A percentile compares a stretch with the other conserved stretches of the same genome.
Conservation (phyloP, 2,329 filamentous ascomycete species). For the Mariannaea sp. region DNA sequence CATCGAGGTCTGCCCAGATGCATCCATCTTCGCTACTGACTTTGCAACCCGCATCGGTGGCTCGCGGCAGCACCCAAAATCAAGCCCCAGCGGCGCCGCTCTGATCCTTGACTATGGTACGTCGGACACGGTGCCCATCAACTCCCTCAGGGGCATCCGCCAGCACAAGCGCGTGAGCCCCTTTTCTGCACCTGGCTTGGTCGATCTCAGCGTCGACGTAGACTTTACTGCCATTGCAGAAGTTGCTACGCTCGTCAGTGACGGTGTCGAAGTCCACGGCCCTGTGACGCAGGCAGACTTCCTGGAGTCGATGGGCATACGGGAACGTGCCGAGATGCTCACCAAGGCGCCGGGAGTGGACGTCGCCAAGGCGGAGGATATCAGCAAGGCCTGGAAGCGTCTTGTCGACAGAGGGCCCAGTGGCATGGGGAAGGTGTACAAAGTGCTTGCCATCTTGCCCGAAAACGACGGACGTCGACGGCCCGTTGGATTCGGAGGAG, state of each 20-base stretch:
- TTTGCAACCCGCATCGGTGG: conserved; percentile 87
- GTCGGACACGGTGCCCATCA: conserved; percentile 74
- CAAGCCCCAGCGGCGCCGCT: conserved; percentile 76
- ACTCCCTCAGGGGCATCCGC: conserved; percentile 88
- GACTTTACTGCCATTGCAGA: conserved; percentile 90
- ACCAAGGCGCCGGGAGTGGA: conserved; percentile 50
- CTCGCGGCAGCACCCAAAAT: conserved; percentile 57
- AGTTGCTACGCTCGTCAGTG: conserved; percentile 73
- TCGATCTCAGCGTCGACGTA: conserved; percentile 90
- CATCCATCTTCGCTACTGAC: conserved; percentile 76
- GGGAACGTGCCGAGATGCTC: conserved; percentile 73
- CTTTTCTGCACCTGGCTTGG: conserved; percentile 77
- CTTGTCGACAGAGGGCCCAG: conserved; percentile 80
- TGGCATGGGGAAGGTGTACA: conserved; percentile 95
- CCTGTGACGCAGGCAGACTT: conserved; percentile 86
- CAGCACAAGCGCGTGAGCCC: conserved; percentile 77
- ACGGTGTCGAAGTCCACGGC: conserved; percentile 87
- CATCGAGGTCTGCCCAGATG: conserved; percentile 90
- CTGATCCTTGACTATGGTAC: conserved; percentile 97
- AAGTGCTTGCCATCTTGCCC: conserved; percentile 87
- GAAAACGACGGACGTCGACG: conserved; percentile 73
- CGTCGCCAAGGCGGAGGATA: conserved; percentile 58
- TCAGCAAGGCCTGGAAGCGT: conserved; percentile 78
- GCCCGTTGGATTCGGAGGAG: conserved; percentile 91
- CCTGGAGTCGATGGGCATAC: conserved; percentile 79